Base-by-base conservation (phyloP, 805 yeast species). In the Starmerella powellii region DNA sequence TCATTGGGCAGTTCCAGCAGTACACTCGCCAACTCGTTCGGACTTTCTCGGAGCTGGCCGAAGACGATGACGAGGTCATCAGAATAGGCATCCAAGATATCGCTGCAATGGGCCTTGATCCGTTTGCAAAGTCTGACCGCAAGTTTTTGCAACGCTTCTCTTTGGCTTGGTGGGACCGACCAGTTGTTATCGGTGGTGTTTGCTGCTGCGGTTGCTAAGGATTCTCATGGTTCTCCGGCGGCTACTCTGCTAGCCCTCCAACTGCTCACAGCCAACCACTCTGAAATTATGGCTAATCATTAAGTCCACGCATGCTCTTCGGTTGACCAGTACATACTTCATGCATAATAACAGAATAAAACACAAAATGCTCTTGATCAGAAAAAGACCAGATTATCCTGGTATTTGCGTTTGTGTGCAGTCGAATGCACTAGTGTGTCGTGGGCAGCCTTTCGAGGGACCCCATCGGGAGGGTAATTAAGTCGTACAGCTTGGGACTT, bases 41-140 rank as follows among this genome's bases (percentile, higher is more conserved):
- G 15, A 56, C 62, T 26, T 46, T 71, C 30, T 53, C 64, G 11
- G 67, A 65, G 12, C 44, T 71, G 8, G 54, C 69, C 31, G 56
- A 56, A 24, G 64, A 62, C 44, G 52, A 47, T 38, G 49, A 41
- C 29, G 31, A 40, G 19, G 40, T 37, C 34, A 43, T 59, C 29
- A 42, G 38, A 12, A 55, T 71, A n/a, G 68, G 64, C 27, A 62
- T 62, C 11, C 62, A 66, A 17, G 79, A 74, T 53, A 50, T 74
- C 32, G 56, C 63, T 19, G 76, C 72, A 44, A 71, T 74, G 76
- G 80, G 80, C 2, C 57, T 74, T 32, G 79, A 74, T 53, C 77
- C 79, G 3, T 64, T 70, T 47, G 65, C 73, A 18, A 20, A 51
- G 1, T 55, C 60, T 5, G 80, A 74, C 53, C 53, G 66, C 13